Base-by-base conservation (phyloP, 768 basidiomycete species). In the Hirschioporus abietinus region DNA sequence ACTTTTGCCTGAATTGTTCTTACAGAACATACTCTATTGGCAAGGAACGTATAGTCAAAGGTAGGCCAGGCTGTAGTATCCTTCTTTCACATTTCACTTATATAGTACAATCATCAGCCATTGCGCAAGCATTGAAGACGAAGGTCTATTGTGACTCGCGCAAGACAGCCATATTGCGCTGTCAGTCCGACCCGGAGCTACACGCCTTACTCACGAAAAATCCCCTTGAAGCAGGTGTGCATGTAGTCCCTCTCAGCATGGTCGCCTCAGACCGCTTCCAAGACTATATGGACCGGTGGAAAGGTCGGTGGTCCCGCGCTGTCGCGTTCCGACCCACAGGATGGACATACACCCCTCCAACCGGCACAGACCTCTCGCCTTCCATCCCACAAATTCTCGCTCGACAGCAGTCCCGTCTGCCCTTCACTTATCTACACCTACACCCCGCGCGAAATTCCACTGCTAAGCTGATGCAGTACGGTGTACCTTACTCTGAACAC, bases 21-120 rank as follows among this genome's bases (percentile, higher is more conserved):
- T 65, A 57, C 67, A 94, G 95, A 10, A 98, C 97, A 0, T 99
- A 99, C 77, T 93, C 93, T 0, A 94, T 99, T 63, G 97, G 97
- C 57, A 99, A 99, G 76, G 97, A 99, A 76, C 88, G 97, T 25
- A 91, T 99, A 57, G 95, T 97, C 57, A 97, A 98, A 85, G 95
- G 94, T 93, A 66, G 35, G 71, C 63, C 59, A 25, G 10, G n/a
- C 52, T n/a, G 52, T 17, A 15, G 67, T 36, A 7, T 26, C 52
- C 30, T 57, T 66, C n/a, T 18, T 42, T 64, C 25, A 35, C 64
- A 4, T 17, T 26, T 17, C 26, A 60, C 23, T 66, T 35, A 69
- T 66, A 27, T 58, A 34, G 17, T 2, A 35, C 60, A 27, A 58
- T 59, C 20, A 60, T 1, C 70, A 95, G 96, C 92, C 0, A 88